Evolutionary conservation across 2,329 filamentous ascomycete genomes (phyloP), one percentile per base, ranked within the genome.

Genomic region (Didymella arachidicola): DNA sequence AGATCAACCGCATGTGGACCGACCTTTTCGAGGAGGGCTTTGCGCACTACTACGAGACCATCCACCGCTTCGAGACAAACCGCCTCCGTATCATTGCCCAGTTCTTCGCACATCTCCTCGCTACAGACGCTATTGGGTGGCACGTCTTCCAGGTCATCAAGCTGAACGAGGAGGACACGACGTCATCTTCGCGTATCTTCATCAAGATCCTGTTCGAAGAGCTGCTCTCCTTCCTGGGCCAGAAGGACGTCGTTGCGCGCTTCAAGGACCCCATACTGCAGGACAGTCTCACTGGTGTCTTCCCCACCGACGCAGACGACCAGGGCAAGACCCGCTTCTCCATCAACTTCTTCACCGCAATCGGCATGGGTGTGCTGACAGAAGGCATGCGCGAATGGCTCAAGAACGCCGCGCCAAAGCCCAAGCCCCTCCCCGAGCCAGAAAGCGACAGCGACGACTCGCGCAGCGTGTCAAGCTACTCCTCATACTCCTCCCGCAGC

Each of bases 311-410:
- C 75, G 92, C 69, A n/a, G 67, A 71, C 59, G 92, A 93, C 71
- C 87, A 93, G 25, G 89, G 91, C 73, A 95, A 97, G 78, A 93
- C 93, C 38, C 88, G 94, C 53, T 99, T 99, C 82, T 92, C 93
- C 49, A 97, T 99, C 87, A 99, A 99, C 79, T 99, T 97, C 83
- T 98, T 99, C 77, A 99, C 95, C 10, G 95, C 93, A 71, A 96
- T 99, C 70, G 93, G 93, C 58, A 96, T 99, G 91, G 95, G 95
- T 74, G 87, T 87, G 25, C 84, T 99, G 61, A 99, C 95, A 2
- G 95, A 99, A 74, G 91, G 93, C 66, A 96, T 97, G 92, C 89
- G 95, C 77, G 92, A 96, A 71, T 88, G 89, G 73, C 84, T 99
- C 56, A 90, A 93, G 75, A 97, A 93, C 72, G 69, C 61, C 34